These are phyloP conservation scores for Spinacia oleracea DNA, from an alignment of 179 eudicot genomes.

Conservation along the genomic window DNA sequence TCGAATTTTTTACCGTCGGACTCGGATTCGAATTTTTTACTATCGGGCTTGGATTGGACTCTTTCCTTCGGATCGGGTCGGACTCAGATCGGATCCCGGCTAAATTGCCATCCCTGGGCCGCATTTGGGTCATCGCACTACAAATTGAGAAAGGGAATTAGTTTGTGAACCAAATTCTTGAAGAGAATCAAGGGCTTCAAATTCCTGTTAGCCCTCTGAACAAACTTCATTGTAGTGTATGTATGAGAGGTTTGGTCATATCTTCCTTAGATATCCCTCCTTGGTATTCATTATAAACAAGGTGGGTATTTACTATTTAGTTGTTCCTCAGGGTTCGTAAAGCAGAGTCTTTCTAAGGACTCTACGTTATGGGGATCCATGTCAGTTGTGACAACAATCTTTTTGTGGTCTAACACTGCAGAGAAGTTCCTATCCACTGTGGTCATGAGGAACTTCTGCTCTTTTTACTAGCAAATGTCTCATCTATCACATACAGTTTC, in stretches of 20 bases:
- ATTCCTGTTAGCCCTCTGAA: background rate
- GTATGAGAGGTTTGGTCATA: background rate
- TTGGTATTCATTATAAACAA: background rate
- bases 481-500: background rate
- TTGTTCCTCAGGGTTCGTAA: background rate
- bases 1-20: too few relatives aligned
- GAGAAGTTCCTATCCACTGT: background rate
- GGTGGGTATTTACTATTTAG: background rate
- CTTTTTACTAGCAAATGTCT: background rate
- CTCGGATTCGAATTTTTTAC: too few relatives aligned
- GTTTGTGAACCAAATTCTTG: background rate
- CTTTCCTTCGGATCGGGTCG: too few relatives aligned
- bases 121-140: background rate
- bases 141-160: background rate
- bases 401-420: background rate
- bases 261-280: background rate
- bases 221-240: background rate
- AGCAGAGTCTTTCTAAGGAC: background rate
- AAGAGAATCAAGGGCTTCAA: slow-evolving; percentile 3
- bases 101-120: too few relatives aligned
- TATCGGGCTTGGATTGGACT: too few relatives aligned
- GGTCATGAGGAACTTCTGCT: background rate
- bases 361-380: background rate
- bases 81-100: too few relatives aligned
- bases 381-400: background rate